A percentile compares a stretch with the other conserved stretches of the same genome.
These are phyloP conservation scores for Trametes maxima DNA, from an alignment of 768 basidiomycete genomes.

Conservation along the genomic window DNA sequence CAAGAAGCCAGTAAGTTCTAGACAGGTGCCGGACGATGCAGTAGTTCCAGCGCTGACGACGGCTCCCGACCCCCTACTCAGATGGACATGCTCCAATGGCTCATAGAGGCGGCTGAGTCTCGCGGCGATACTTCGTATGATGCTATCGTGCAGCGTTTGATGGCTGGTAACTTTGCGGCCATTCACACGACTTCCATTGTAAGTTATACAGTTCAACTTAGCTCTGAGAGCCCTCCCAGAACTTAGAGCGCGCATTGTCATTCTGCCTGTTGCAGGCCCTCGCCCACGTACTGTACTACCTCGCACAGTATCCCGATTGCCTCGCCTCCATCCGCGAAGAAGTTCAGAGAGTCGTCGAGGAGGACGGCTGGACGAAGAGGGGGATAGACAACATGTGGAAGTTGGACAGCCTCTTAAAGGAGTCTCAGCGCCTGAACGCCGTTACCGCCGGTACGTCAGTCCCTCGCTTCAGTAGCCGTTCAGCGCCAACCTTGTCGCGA, in stretches of 20 bases:
- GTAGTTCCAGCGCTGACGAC: neutral
- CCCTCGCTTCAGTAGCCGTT: neutral
- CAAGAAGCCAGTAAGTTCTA: slow-evolving; percentile 37
- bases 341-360: slow-evolving; percentile 39
- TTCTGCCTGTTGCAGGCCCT: slow-evolving; percentile 28
- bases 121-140: slow-evolving; percentile 6
- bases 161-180: slow-evolving; percentile 32
- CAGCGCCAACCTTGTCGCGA: neutral
- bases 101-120: slow-evolving; percentile 32
- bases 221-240: too few species aligned
- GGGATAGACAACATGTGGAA: slow-evolving; percentile 47
- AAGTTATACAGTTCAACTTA: neutral
- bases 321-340: slow-evolving; percentile 45
- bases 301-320: slow-evolving; percentile 41
- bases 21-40: too few species aligned
- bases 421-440: slow-evolving; percentile 35
- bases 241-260: slow-evolving; percentile 1
- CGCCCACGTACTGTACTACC: slow-evolving; percentile 37
- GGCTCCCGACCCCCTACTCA: neutral
- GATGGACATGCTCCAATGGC: slow-evolving; percentile 39
- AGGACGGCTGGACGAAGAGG: slow-evolving; percentile 31
- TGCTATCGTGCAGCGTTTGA: slow-evolving; percentile 29
- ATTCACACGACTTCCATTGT: slow-evolving; percentile 25
- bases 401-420: slow-evolving; percentile 49
- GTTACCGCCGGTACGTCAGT: neutral